phyloP scores from a whole-genome alignment of 1,284 basidiomycete genomes.

The Puccinia triticina region DNA sequence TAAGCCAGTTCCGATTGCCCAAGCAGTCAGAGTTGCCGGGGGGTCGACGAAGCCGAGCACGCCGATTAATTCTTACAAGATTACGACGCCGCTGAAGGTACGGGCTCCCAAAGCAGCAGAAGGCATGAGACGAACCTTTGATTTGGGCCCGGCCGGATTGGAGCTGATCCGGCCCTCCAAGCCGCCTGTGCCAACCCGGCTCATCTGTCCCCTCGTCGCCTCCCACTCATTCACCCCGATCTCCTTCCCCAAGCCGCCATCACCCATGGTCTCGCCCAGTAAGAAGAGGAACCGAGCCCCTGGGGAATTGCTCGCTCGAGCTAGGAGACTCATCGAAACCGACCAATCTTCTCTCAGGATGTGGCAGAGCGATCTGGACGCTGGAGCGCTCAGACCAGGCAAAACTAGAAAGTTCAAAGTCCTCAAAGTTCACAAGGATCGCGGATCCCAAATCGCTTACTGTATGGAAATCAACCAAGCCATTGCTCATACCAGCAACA shows the following conservation, averaged over 20 bases:
- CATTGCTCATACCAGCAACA: neutral
- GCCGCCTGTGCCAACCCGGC: neutral
- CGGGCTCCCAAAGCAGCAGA: neutral
- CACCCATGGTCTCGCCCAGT: constrained; percentile 21
- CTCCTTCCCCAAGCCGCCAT: neutral
- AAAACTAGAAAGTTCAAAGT: constrained; percentile 4
- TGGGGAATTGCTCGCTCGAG: neutral
- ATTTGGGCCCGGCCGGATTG: neutral
- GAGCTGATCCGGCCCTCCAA: neutral
- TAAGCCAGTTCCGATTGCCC: neutral
- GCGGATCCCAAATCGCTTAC: constrained; percentile 12
- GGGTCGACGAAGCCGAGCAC: neutral
- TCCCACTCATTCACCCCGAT: neutral
- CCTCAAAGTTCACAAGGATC: neutral
- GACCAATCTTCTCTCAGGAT: constrained; percentile 21
- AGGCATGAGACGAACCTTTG: neutral
- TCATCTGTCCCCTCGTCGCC: neutral
- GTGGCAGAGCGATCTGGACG: constrained; percentile 20
- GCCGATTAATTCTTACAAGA: neutral
- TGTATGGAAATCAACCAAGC: neutral
- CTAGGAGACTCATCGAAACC: neutral
- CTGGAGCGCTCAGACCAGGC: neutral
- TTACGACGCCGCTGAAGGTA: neutral
- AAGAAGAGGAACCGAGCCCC: neutral
- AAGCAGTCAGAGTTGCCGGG: neutral